Percentiles rank a stretch among this genome's conserved stretches.
phyloP scores from a whole-genome alignment of 2,329 filamentous ascomycete genomes.

The Graphilbum fragrans region DNA sequence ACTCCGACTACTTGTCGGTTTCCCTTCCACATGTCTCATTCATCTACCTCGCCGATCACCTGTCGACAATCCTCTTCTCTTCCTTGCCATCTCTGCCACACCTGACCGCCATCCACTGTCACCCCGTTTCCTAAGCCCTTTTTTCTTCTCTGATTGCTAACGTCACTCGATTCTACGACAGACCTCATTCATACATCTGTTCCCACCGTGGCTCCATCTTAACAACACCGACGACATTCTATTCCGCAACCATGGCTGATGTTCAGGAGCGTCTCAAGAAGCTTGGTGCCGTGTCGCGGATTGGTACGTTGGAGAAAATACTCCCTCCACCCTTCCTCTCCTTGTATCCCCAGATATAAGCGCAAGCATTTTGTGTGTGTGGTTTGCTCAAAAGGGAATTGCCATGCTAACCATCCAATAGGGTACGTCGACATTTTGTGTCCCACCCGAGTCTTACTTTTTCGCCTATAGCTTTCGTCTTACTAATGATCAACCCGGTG shows the following conservation, averaged over 20 bases:
- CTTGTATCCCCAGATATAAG: not conserved
- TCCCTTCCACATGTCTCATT: too few relatives aligned
- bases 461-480: not conserved
- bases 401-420: too few relatives aligned
- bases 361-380: not conserved
- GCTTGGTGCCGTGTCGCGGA: constrained; percentile 43
- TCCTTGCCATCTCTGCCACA: too few relatives aligned
- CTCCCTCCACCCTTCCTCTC: not conserved
- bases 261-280: constrained; percentile 49
- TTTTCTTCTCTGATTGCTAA: not conserved
- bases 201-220: constrained; percentile 8
- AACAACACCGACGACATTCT: not conserved
- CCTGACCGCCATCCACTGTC: too few relatives aligned
- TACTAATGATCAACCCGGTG: not conserved
- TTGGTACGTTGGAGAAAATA: constrained; percentile 45
- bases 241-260: constrained; percentile 32
- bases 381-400: too few relatives aligned
- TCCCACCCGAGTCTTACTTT: not conserved
- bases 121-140: not conserved
- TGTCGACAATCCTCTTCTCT: too few relatives aligned
- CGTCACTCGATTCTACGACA: not conserved
- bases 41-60: too few relatives aligned
- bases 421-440: too few relatives aligned
- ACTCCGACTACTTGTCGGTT: too few relatives aligned
- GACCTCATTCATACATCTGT: not conserved